Evolutionary conservation across 1,284 basidiomycete species (phyloP).

Genomic region (Fomitopsis palustris): DNA sequence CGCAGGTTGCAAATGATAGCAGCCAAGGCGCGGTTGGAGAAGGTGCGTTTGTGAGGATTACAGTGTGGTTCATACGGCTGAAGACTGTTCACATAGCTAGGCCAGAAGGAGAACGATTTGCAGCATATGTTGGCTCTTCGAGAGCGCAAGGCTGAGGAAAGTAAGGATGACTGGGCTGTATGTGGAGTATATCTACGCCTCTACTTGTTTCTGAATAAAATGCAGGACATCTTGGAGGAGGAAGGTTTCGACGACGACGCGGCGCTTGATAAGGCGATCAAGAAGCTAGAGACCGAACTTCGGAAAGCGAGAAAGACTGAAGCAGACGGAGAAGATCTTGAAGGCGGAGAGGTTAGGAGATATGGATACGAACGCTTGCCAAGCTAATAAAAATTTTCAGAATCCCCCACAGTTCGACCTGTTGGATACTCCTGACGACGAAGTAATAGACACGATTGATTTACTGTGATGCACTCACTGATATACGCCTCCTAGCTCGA

Average conservation of each 20-base stretch:
- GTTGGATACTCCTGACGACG: constrained; percentile 86
- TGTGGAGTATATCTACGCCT: constrained; percentile 14
- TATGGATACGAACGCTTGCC: no score
- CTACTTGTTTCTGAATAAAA: background rate
- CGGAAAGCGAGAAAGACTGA: constrained; percentile 50
- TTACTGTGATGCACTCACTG: background rate
- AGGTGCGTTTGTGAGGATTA: constrained; percentile 44
- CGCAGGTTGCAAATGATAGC: constrained; percentile 89
- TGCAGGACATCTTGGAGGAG: constrained; percentile 52
- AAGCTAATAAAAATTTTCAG: constrained; percentile 42
- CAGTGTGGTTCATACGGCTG: no score
- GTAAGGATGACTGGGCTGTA: constrained; percentile 75
- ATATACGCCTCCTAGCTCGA: constrained; percentile 53
- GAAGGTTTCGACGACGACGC: constrained; percentile 72
- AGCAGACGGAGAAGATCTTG: constrained; percentile 53
- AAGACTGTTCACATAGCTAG: constrained; percentile 40
- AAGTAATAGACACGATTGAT: constrained; percentile 41
- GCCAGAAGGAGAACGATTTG: constrained; percentile 83
- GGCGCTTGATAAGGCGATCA: constrained; percentile 32
- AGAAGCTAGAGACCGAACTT: constrained; percentile 35
- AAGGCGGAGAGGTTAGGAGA: constrained; percentile 14
- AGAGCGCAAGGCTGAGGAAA: constrained; percentile 63
- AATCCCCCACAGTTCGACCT: constrained; percentile 86
- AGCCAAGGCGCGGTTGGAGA: constrained; percentile 83
- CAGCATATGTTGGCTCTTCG: constrained; percentile 67